Conservation (phyloP, 805 yeast genomes). For the Kodamaea kakaduensis region DNA sequence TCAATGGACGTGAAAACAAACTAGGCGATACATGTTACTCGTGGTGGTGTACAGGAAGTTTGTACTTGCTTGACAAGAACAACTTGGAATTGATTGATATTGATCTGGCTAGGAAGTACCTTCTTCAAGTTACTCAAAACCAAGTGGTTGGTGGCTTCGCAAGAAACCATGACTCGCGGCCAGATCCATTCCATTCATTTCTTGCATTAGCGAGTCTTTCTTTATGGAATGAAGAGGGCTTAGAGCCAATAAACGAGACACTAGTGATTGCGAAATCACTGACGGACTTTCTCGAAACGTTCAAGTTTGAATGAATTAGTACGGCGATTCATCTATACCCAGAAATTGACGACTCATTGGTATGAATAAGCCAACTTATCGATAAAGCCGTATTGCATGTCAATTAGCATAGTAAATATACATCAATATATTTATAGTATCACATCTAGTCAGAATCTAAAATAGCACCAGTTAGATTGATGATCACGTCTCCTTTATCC, state of each 20-base stretch:
- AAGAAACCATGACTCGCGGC: constrained; percentile 57
- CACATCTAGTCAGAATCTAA: no score
- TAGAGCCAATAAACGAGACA: constrained; percentile 7
- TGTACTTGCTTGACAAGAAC: constrained; percentile 38
- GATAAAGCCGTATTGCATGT: no score
- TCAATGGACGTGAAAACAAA: constrained; percentile 85
- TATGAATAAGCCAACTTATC: no score
- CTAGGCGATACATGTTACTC: constrained; percentile 83
- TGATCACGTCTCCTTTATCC: no score
- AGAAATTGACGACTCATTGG: no score
- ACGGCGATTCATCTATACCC: no score
- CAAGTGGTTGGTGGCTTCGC: constrained; percentile 70
- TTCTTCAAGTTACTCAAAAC: constrained; percentile 58
- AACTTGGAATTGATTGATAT: constrained; percentile 32
- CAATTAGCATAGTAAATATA: no score
- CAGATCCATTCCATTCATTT: constrained; percentile 70
- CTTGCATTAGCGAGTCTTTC: constrained; percentile 55
- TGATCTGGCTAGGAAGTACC: constrained; percentile 35
- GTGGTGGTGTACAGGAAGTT: constrained; percentile 73
- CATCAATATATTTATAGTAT: no score
- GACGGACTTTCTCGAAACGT: constrained; percentile 5
- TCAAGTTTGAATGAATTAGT: constrained; percentile 4
- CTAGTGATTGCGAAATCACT: constrained; percentile 5
- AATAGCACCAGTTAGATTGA: no score
- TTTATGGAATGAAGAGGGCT: constrained; percentile 16